Base-by-base conservation (phyloP, 2,329 filamentous ascomycete genomes). In the Pseudogymnoascus sp. region DNA sequence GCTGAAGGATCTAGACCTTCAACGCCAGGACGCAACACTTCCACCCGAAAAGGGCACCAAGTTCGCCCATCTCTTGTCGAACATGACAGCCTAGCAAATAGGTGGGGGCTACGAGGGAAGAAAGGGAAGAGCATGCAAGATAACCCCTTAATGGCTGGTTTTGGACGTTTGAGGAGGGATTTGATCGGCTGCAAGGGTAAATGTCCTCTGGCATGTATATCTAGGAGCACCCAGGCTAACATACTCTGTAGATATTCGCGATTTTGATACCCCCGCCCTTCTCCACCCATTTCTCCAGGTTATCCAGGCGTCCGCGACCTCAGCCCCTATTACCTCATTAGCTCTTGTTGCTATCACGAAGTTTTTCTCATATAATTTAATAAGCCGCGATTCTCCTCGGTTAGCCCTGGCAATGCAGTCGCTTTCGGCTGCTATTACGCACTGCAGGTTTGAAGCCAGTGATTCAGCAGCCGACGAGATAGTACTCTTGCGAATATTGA, bases 51-150 rank as follows among this genome's bases (percentile, higher is more conserved):
- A 44, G 64, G 60, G 24, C 62, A 61, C 4, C 71, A 67, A 61
- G 63, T 61, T 36, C 68, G 66, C 58, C 58, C 64, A n/a, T 64
- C 63, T 9, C 44, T 58, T 11, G 66, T 67, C 5, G 75, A 79
- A 61, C 84, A 88, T 66, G 74, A 77, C 54, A 83, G 81, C 15
- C 78, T 92, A 63, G 85, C 88, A 35, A 95, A 92, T 72, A 82
- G 93, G 75, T 99, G 94, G 94, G 93, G 94, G 0, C 76, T 97
- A 64, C 82, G 94, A 64, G 94, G 93, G 35, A 96, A 96, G 82
- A 96, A 92, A 76, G 93, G 92, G 59, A 96, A 93, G 79, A 96
- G 91, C 78, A 89, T 97, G 82, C 92, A 97, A 76, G 94, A 97
- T 75, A 96, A 97, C 70, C 94, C 94, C 39, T 81, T 99, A 69